Conservation (phyloP, 208 protist species). For the Leishmania amazonensis region DNA sequence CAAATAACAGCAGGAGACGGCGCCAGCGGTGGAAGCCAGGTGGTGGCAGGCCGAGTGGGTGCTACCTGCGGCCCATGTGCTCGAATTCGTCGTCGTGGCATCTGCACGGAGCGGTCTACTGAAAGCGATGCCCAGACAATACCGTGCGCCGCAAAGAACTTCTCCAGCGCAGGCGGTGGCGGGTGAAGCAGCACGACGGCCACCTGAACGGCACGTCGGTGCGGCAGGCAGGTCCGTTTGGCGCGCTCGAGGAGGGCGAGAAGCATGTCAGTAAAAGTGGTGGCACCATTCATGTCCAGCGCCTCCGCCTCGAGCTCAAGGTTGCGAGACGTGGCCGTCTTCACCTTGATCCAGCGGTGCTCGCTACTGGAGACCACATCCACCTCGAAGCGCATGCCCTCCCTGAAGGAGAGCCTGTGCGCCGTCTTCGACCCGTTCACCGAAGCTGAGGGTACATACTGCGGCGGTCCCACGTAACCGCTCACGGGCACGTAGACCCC, state of each 20-base stretch:
- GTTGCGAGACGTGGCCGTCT: constrained; percentile 33
- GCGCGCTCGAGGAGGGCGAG: constrained; percentile 28
- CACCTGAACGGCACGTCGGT: constrained; percentile 32
- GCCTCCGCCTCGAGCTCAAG: constrained; percentile 27
- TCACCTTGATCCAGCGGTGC: constrained; percentile 72
- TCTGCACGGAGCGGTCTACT: no score
- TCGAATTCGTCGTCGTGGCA: background rate
- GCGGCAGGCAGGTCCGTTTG: constrained; percentile 24
- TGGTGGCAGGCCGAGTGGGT: background rate
- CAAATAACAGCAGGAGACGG: constrained; percentile 39
- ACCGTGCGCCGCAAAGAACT: constrained; percentile 8
- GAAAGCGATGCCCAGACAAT: constrained; percentile 10
- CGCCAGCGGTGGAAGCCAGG: constrained; percentile 24
- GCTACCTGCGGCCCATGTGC: background rate
- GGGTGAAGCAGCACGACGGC: constrained; percentile 31
- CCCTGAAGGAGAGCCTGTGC: background rate
- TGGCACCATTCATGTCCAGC: constrained; percentile 22
- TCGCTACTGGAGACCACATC: constrained; percentile 59
- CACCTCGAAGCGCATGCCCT: constrained; percentile 36
- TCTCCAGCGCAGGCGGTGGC: constrained; percentile 21
- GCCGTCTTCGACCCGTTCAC: background rate
- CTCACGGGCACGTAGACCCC: constrained; percentile 40
- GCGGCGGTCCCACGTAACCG: constrained; percentile 3
- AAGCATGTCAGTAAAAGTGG: constrained; percentile 30
- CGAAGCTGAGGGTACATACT: background rate